These are phyloP conservation scores for Phytophthora pseudosyringae DNA, from an alignment of 352 stramenopile genomes.

Conservation along the genomic window DNA sequence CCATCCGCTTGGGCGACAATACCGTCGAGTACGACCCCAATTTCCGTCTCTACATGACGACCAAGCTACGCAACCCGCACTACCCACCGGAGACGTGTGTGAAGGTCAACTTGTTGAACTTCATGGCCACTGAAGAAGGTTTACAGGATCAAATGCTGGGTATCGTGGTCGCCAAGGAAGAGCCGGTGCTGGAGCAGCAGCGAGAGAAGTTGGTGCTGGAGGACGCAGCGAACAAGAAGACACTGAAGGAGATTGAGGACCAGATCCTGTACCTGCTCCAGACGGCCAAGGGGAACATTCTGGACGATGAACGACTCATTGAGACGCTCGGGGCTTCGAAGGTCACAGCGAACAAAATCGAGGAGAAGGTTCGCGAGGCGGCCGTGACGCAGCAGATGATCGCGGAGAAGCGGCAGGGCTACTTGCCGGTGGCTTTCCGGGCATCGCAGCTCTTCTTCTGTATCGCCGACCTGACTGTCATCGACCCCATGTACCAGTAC, in stretches of 20 bases:
- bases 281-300: conserved; percentile 94
- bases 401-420: conserved; percentile 90
- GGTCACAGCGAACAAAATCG: conserved; percentile 93
- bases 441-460: conserved; percentile 95
- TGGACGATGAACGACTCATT: conserved; percentile 96
- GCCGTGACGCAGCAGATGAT: conserved; percentile 94
- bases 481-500: conserved; percentile 98
- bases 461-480: conserved; percentile 91
- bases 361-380: conserved; percentile 94
- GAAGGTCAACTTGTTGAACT: conserved; percentile 98
- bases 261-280: conserved; percentile 95
- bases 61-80: conserved; percentile 94
- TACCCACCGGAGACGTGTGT: conserved; percentile 95
- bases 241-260: conserved; percentile 96
- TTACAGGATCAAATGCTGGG: conserved; percentile 97
- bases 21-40: conserved; percentile 94
- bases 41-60: conserved; percentile 96
- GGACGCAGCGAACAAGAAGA: conserved; percentile 94
- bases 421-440: conserved; percentile 91
- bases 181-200: conserved; percentile 92
- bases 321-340: conserved; percentile 94
- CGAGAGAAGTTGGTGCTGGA: conserved; percentile 94
- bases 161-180: conserved; percentile 94
- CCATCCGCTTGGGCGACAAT: conserved; percentile 94
- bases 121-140: conserved; percentile 95